Evolutionary conservation across 1,284 basidiomycete genomes (phyloP).

Genomic region (Entoloma clypeatum): DNA sequence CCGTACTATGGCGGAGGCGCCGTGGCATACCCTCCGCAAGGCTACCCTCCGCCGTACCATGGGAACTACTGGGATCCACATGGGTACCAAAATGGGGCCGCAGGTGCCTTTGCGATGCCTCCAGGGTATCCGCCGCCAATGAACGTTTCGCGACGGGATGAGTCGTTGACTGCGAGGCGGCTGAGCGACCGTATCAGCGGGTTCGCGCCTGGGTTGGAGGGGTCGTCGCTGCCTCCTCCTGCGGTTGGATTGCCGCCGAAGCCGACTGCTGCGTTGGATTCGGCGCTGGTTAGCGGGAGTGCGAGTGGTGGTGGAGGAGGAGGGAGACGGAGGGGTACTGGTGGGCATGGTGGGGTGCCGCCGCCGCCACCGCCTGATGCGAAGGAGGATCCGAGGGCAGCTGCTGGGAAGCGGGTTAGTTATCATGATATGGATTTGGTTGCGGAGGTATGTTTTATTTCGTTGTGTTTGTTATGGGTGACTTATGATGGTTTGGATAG

Average conservation of each 20-base stretch:
- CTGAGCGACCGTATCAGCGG: constrained; percentile 76
- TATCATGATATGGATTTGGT: constrained; percentile 88
- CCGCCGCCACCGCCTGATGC: constrained; percentile 80
- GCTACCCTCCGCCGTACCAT: constrained; percentile 42
- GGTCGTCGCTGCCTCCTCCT: constrained; percentile 49
- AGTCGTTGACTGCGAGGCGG: constrained; percentile 51
- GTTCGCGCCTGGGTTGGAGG: constrained; percentile 54
- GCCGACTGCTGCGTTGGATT: constrained; percentile 58
- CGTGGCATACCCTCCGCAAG: constrained; percentile 16
- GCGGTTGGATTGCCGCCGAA: constrained; percentile 78
- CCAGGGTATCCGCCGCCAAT: constrained; percentile 17
- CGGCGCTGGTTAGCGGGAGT: constrained; percentile 47
- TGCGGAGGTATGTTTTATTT: constrained; percentile 51
- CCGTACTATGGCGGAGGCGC: constrained; percentile 25
- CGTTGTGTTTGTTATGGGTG: constrained; percentile 1
- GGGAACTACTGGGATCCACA: constrained; percentile 56
- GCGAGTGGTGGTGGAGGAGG: constrained; percentile 39
- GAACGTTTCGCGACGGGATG: constrained; percentile 48
- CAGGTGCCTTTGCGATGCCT: constrained; percentile 24
- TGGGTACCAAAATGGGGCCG: constrained; percentile 29
- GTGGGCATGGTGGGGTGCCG: constrained; percentile 42
- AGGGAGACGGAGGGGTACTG: constrained; percentile 32
- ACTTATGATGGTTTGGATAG: constrained; percentile 22
- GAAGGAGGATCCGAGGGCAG: constrained; percentile 83
- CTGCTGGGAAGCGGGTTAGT: constrained; percentile 75